Evolutionary conservation across 441 rosid genomes (phyloP).

Genomic region (Pelargonium myrrhifolium): DNA sequence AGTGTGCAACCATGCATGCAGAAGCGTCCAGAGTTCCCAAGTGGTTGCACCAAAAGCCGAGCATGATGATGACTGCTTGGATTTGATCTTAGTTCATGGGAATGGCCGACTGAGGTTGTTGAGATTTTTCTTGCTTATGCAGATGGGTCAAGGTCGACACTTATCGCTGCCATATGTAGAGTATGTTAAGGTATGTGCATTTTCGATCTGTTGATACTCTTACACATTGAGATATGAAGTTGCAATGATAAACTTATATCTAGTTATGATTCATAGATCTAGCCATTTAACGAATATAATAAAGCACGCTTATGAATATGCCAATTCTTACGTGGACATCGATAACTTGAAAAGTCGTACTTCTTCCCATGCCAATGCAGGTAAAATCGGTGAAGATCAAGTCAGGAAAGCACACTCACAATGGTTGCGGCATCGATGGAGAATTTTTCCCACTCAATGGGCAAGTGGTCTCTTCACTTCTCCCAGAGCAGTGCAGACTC

Average conservation of each 20-base stretch:
- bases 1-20: slow-evolving; percentile 93
- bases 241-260: not conserved
- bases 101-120: slow-evolving; percentile 70
- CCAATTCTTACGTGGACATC: not conserved
- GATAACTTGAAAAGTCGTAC: not conserved
- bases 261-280: not conserved
- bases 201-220: slow-evolving; percentile 12
- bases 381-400: slow-evolving; percentile 84
- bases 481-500: slow-evolving; percentile 92
- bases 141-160: slow-evolving; percentile 42
- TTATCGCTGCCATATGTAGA: slow-evolving; percentile 90
- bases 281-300: not conserved
- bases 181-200: slow-evolving; percentile 65
- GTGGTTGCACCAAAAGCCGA: slow-evolving; percentile 93
- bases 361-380: slow-evolving; percentile 31
- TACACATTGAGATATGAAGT: not conserved
- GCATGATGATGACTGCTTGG: slow-evolving; percentile 78
- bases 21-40: slow-evolving; percentile 91
- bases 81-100: slow-evolving; percentile 84
- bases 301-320: not conserved
- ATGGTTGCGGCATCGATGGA: slow-evolving; percentile 90
- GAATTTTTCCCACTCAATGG: slow-evolving; percentile 84
- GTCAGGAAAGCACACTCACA: slow-evolving; percentile 67
- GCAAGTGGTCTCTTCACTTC: slow-evolving; percentile 65
- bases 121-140: slow-evolving; percentile 80